Conservation (phyloP, 352 stramenopile genomes). For the Globisporangium parvum region DNA sequence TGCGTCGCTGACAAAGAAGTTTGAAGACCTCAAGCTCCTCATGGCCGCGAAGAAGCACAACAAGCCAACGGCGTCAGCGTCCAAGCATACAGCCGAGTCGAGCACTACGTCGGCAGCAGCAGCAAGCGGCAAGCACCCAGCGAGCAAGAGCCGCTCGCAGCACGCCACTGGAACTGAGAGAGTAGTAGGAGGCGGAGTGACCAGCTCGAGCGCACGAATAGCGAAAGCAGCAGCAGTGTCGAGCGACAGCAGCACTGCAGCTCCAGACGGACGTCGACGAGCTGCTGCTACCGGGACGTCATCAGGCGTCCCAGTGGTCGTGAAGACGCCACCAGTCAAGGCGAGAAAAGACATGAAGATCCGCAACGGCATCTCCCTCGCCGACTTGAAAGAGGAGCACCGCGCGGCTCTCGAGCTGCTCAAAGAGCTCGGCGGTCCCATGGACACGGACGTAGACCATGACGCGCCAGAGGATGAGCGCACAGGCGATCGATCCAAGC, state of each 20-base stretch:
- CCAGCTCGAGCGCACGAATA: too few relatives aligned
- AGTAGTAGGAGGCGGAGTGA: too few relatives aligned
- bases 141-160: not conserved
- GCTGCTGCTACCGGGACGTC: not conserved
- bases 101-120: not conserved
- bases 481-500: not conserved
- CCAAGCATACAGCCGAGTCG: not conserved
- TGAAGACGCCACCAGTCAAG: slow-evolving; percentile 10
- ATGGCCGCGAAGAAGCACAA: slow-evolving; percentile 37
- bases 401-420: slow-evolving; percentile 64
- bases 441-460: slow-evolving; percentile 34
- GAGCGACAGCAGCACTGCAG: not conserved
- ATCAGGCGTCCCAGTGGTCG: slow-evolving; percentile 3
- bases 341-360: slow-evolving; percentile 33
- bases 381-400: slow-evolving; percentile 72
- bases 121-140: not conserved
- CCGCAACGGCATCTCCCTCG: slow-evolving; percentile 51
- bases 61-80: not conserved
- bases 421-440: slow-evolving; percentile 56
- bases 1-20: slow-evolving; percentile 44
- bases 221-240: not conserved
- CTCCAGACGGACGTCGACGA: not conserved
- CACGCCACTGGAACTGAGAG: too few relatives aligned
- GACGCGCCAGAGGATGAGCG: slow-evolving; percentile 10
- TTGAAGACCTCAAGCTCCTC: slow-evolving; percentile 53